A percentile compares a stretch with the other conserved stretches of the same genome.
Evolutionary conservation across 1,284 basidiomycete species (phyloP).

Genomic region (Pseudozyma thailandica): DNA sequence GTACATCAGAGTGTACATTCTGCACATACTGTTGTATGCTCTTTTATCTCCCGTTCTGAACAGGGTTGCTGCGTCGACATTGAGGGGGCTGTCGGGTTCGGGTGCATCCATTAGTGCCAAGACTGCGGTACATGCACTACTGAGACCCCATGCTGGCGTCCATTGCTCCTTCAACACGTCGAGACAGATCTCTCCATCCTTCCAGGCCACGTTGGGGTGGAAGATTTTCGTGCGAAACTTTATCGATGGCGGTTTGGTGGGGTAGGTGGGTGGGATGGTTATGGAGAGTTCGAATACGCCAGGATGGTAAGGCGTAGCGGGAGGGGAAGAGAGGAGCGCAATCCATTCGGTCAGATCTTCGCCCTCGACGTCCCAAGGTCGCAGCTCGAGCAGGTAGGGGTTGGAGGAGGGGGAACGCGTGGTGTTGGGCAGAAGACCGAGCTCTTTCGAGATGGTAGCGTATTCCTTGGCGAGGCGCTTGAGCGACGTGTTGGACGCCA

Average conservation of each 20-base stretch:
- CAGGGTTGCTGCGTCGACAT: slow-evolving; percentile 67
- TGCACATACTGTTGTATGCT: slow-evolving; percentile 51
- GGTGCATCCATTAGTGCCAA: slow-evolving; percentile 64
- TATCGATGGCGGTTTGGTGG: slow-evolving; percentile 64
- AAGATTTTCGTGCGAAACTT: slow-evolving; percentile 61
- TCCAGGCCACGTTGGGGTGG: slow-evolving; percentile 65
- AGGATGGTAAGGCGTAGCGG: slow-evolving; percentile 36
- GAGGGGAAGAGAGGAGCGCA: slow-evolving; percentile 50
- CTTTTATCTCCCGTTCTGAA: slow-evolving; percentile 40
- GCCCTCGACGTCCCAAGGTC: slow-evolving; percentile 55
- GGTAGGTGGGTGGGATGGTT: slow-evolving; percentile 53
- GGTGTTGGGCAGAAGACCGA: slow-evolving; percentile 18
- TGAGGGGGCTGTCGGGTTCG: slow-evolving; percentile 66
- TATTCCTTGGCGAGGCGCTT: slow-evolving; percentile 58
- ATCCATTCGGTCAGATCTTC: slow-evolving; percentile 63
- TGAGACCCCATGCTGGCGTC: slow-evolving; percentile 67
- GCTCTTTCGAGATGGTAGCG: slow-evolving; percentile 29
- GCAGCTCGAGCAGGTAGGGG: slow-evolving; percentile 52
- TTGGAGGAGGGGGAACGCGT: slow-evolving; percentile 23
- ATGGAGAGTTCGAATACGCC: slow-evolving; percentile 57
- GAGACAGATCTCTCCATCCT: slow-evolving; percentile 67
- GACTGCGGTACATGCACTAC: slow-evolving; percentile 63
- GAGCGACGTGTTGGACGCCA: slow-evolving; percentile 33
- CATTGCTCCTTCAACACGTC: slow-evolving; percentile 65
- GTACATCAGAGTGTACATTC: slow-evolving; percentile 51